Evolutionary conservation across 2,329 filamentous ascomycete genomes (phyloP).

Genomic region (Cordyceps cicadae): DNA sequence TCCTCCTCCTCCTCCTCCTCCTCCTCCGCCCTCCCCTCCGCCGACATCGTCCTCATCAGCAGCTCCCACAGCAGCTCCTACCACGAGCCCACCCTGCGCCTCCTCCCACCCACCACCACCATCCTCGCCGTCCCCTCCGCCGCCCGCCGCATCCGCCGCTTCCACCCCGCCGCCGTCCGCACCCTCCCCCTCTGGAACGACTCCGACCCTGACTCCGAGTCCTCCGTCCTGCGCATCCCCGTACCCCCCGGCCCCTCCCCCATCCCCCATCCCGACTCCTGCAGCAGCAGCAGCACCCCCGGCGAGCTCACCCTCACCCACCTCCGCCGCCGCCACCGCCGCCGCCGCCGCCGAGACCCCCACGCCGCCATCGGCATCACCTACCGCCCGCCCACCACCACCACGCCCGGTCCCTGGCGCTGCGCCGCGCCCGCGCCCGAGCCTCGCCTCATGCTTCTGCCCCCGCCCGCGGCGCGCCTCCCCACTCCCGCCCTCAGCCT

Average conservation of each 20-base stretch:
- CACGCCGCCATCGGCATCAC: conserved; percentile 62
- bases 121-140: conserved; percentile 59
- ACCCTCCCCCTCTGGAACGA: conserved; percentile 35
- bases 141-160: conserved; percentile 55
- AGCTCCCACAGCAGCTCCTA: conserved; percentile 55
- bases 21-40: conserved; percentile 33
- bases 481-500: conserved; percentile 5
- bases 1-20: conserved; percentile 44
- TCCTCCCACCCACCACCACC: conserved; percentile 49
- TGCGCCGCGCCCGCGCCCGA: background rate
- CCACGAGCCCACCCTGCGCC: conserved; percentile 58
- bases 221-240: conserved; percentile 33
- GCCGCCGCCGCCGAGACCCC: conserved; percentile 44
- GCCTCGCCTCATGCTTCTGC: background rate
- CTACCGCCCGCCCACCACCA: conserved; percentile 49
- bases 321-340: conserved; percentile 46
- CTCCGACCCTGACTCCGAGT: conserved; percentile 11
- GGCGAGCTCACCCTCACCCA: conserved; percentile 67
- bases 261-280: too few species aligned
- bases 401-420: conserved; percentile 15
- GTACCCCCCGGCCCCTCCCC: conserved; percentile 36
- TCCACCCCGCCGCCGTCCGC: conserved; percentile 47
- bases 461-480: background rate
- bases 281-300: conserved; percentile 44
- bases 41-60: conserved; percentile 39